Percentiles rank a stretch among this genome's conserved stretches.
Evolutionary conservation across 1,139 yeast species (phyloP).

Genomic region (Candida mesenterica): DNA sequence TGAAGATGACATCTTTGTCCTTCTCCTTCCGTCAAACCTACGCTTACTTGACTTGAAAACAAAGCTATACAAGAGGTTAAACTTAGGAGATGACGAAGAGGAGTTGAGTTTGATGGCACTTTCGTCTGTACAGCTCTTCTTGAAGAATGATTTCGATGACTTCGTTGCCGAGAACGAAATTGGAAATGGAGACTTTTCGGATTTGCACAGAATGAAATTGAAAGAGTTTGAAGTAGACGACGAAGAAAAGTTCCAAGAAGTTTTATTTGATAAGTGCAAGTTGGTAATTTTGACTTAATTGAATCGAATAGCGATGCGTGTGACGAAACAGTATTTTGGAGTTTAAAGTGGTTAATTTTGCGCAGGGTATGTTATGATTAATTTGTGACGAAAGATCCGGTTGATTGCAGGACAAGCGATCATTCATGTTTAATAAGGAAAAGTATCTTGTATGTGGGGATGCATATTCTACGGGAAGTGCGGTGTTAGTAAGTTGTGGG

Average conservation of each 20-base stretch:
- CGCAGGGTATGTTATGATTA: too few relatives aligned
- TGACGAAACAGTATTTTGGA: too few relatives aligned
- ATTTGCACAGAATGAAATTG: slow-evolving; percentile 22
- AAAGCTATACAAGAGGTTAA: slow-evolving; percentile 66
- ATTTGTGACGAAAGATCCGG: too few relatives aligned
- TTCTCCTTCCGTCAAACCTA: slow-evolving; percentile 65
- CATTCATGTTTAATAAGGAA: too few relatives aligned
- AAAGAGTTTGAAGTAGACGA: slow-evolving; percentile 38
- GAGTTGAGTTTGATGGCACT: slow-evolving; percentile 1
- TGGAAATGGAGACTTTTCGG: slow-evolving; percentile 25
- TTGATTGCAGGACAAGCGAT: too few relatives aligned
- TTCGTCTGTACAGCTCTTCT: slow-evolving; percentile 28
- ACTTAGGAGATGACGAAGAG: slow-evolving; percentile 16
- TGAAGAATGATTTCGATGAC: slow-evolving; percentile 45
- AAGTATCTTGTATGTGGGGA: too few relatives aligned
- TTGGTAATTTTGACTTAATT: slow-evolving; percentile 32
- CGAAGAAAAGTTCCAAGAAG: slow-evolving; percentile 42
- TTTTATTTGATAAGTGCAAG: slow-evolving; percentile 47
- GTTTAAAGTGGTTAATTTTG: too few relatives aligned
- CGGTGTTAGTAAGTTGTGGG: too few relatives aligned
- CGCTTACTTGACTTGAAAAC: slow-evolving; percentile 59
- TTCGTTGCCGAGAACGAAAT: slow-evolving; percentile 33
- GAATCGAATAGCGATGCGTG: too few relatives aligned
- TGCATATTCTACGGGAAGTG: too few relatives aligned
- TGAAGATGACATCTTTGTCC: slow-evolving; percentile 87